Evolutionary conservation across 257 asterid genomes (phyloP).

Genomic region (Vinca minor): DNA sequence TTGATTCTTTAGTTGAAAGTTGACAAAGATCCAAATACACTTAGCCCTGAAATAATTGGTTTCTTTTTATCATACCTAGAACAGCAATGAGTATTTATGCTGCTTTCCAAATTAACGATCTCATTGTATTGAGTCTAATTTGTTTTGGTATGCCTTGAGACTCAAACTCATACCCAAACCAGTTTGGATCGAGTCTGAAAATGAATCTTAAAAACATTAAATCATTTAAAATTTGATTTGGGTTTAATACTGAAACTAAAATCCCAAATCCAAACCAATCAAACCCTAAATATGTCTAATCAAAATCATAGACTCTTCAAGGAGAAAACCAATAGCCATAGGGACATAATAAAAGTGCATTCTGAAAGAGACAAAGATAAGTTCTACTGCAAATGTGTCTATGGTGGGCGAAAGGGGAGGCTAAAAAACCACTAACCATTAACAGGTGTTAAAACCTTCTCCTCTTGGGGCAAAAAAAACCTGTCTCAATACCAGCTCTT

Average conservation of each 20-base stretch:
- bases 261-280: too few relatives aligned
- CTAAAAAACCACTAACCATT: slow-evolving; percentile 1
- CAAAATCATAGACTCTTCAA: slow-evolving; percentile 10
- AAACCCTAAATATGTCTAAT: too few relatives aligned
- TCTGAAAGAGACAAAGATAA: too few relatives aligned
- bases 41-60: too few relatives aligned
- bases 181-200: too few relatives aligned
- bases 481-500: slow-evolving; percentile 10
- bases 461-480: not conserved
- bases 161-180: too few relatives aligned
- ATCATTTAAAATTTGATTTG: too few relatives aligned
- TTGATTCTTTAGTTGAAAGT: not conserved
- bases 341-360: slow-evolving; percentile 2
- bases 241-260: too few relatives aligned
- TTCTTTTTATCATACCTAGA: slow-evolving; percentile 12
- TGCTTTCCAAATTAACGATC: slow-evolving; percentile 24
- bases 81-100: slow-evolving; percentile 28
- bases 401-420: too few relatives aligned
- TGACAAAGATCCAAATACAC: not conserved
- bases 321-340: slow-evolving; percentile 16
- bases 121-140: too few relatives aligned
- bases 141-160: too few relatives aligned
- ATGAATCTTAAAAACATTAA: too few relatives aligned
- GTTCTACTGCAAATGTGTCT: slow-evolving; percentile 2
- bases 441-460: slow-evolving; percentile 29